Evolutionary conservation across 2,329 filamentous ascomycete genomes (phyloP), one percentile per base, ranked within the genome.

Genomic region (Chaetomium sp.): DNA sequence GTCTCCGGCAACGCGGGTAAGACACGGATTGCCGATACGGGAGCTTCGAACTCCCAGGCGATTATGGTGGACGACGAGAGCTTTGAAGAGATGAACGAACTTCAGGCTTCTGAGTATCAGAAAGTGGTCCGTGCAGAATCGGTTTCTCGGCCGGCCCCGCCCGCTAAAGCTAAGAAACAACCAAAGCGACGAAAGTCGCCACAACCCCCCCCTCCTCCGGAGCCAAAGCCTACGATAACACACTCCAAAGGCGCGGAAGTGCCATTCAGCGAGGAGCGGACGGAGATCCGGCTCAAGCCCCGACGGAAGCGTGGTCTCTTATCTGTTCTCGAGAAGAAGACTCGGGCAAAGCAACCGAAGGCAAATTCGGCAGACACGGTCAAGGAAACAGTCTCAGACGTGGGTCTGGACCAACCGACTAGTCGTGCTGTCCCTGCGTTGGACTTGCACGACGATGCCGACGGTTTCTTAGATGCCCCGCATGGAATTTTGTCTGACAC

Each of bases 271-370:
- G 48, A 55, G 37, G 57, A 71, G 7, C 73, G 72, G 48, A 76
- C 76, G 14, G 74, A 77, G 58, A 66, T 80, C 38, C 72, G 73
- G 6, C 76, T 80, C 51, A 75, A 71, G 57, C 68, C 76, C 14
- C 71, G 73, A 55, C 73, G 74, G 56, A 76, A 74, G 56, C 71
- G 77, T 52, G 78, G 79, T 1, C 62, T 81, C 6, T 62, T 80
- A 44, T 70, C 80, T 66, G 52, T 78, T 4, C 69, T 73, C 1
- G 73, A 77, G 51, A 70, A 65, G 52, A 60, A 64, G 5, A 57
- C 41, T 41, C 60, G 54, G 36, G 5, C 56, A 1, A 60, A 54
- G 46, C 59, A 56, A n/a, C 36, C 40, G 41, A 55, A 54, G 33
- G 36, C 6, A 32, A 36, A 51, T 27, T n/a, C 2, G 5, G 27